A percentile compares a stretch with the other conserved stretches of the same genome.
Conservation (phyloP, 2,329 filamentous ascomycete genomes). For the Cucurbitaria berberidis region DNA sequence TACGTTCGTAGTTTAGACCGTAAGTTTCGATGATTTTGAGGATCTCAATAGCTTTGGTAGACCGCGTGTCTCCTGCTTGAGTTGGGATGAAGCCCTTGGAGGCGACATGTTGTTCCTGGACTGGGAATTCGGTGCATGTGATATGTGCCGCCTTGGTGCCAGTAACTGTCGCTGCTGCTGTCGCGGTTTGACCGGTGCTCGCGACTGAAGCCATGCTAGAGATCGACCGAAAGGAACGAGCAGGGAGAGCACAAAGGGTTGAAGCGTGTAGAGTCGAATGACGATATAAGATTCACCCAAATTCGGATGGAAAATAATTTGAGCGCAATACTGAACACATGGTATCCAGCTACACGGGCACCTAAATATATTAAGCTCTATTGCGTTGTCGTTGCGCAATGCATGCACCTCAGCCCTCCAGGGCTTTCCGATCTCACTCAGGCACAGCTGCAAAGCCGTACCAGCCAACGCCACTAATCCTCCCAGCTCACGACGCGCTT, state of each 20-base stretch:
- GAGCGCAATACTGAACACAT: background rate
- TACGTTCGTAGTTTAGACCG: constrained; percentile 32
- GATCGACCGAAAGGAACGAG: background rate
- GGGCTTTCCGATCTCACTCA: background rate
- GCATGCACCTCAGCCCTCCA: background rate
- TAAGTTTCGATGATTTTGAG: constrained; percentile 31
- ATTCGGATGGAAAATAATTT: background rate
- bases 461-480: background rate
- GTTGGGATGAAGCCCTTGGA: background rate
- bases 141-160: background rate
- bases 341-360: background rate
- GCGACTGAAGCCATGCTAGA: background rate
- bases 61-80: background rate
- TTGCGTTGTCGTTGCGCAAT: background rate
- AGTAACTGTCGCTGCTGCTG: background rate
- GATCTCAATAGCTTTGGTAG: constrained; percentile 17
- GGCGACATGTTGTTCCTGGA: background rate
- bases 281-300: background rate
- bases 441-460: constrained; percentile 7
- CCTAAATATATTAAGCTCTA: background rate
- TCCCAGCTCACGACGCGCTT: background rate
- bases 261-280: background rate
- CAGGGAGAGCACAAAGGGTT: background rate
- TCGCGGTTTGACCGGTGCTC: background rate
- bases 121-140: background rate